These are phyloP conservation scores for Ephemerocybe angulata DNA, from an alignment of 768 basidiomycete genomes.

Conservation along the genomic window DNA sequence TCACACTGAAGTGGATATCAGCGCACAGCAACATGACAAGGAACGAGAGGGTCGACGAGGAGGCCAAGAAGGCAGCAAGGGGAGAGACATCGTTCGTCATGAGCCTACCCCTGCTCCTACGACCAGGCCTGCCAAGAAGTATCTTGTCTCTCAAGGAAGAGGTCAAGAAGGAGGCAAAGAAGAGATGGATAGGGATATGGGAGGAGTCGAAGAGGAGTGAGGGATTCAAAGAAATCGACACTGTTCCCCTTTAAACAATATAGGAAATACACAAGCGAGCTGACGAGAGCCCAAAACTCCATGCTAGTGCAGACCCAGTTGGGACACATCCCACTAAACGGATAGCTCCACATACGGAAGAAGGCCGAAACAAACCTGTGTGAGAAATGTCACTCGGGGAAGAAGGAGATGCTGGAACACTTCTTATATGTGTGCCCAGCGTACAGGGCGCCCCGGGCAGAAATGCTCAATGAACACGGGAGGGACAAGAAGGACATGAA, in stretches of 20 bases:
- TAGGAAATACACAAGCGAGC: constrained; percentile 3
- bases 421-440: constrained; percentile 3
- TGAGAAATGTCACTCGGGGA: not conserved
- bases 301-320: constrained; percentile 25
- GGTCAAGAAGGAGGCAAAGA: constrained; percentile 9
- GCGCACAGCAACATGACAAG: constrained; percentile 22
- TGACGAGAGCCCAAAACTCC: constrained; percentile 9
- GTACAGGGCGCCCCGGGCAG: not conserved
- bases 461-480: not conserved
- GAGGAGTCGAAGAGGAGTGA: constrained; percentile 5
- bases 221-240: constrained; percentile 10
- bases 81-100: not conserved
- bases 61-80: constrained; percentile 21
- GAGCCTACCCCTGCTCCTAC: constrained; percentile 9
- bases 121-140: constrained; percentile 10
- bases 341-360: constrained; percentile 6
- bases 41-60: constrained; percentile 25
- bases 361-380: not conserved
- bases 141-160: constrained; percentile 13
- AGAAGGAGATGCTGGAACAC: constrained; percentile 8
- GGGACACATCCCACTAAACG: constrained; percentile 25
- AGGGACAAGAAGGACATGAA: not conserved
- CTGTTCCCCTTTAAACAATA: constrained; percentile 14
- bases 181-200: constrained; percentile 8
- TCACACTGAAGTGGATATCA: constrained; percentile 22